Evolutionary conservation across 83 land plant genomes (phyloP).

Genomic region (Picea mariana): DNA sequence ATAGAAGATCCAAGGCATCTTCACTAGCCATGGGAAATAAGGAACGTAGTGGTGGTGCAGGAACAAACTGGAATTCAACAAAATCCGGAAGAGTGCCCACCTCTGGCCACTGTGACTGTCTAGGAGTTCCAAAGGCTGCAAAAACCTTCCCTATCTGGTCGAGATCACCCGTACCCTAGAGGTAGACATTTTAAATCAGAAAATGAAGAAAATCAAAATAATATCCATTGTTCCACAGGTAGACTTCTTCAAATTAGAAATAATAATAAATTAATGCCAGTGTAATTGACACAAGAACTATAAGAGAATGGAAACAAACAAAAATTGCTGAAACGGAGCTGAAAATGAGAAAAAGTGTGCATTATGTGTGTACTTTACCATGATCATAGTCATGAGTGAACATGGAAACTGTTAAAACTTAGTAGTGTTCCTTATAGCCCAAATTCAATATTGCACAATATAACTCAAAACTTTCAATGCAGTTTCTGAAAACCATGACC

Average conservation of each 20-base stretch:
- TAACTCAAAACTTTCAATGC: neutral
- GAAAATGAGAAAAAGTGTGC: neutral
- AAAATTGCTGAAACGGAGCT: no score
- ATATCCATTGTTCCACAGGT: neutral
- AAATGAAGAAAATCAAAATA: conserved; percentile 1
- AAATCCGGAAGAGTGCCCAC: conserved; percentile 92
- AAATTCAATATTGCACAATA: neutral
- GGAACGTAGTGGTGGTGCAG: conserved; percentile 82
- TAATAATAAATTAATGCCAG: neutral
- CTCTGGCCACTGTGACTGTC: conserved; percentile 94
- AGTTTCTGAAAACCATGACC: neutral
- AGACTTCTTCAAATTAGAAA: conserved; percentile 1
- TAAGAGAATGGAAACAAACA: neutral
- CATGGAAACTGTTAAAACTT: neutral
- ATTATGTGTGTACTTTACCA: neutral
- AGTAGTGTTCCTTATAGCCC: neutral
- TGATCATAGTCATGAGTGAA: neutral
- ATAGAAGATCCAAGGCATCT: conserved; percentile 88
- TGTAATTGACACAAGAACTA: neutral
- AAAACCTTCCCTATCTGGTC: conserved; percentile 98
- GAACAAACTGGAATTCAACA: conserved; percentile 87
- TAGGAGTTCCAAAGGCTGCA: conserved; percentile 95
- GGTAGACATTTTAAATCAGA: neutral
- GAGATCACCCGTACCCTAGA: conserved; percentile 90
- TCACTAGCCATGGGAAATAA: conserved; percentile 93